phyloP scores from a whole-genome alignment of 768 basidiomycete genomes.

The Hypsizygus marmoreus region DNA sequence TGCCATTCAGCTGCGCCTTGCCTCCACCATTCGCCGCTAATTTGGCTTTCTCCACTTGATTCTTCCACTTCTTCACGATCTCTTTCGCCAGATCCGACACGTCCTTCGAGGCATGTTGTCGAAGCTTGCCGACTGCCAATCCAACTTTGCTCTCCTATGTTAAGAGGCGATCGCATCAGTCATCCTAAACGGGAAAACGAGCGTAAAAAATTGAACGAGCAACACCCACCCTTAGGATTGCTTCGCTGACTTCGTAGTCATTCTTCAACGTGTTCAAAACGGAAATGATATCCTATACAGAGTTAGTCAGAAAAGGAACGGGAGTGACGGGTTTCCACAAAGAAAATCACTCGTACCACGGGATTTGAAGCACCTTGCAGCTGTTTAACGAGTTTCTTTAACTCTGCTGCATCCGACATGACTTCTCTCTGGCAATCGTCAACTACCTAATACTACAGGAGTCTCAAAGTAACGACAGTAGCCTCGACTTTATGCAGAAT shows the following conservation, averaged over 20 bases:
- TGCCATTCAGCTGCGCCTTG: conserved; percentile 25
- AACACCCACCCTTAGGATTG: conserved; percentile 69
- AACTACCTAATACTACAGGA: conserved; percentile 38
- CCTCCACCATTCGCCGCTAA: conserved; percentile 23
- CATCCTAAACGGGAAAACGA: conserved; percentile 24
- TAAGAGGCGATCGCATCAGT: conserved; percentile 10
- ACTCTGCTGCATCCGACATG: conserved; percentile 59
- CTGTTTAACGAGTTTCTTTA: conserved; percentile 82
- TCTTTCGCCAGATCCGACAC: conserved; percentile 87
- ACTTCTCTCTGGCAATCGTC: conserved; percentile 26
- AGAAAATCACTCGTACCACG: conserved; percentile 50
- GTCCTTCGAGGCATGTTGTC: conserved; percentile 68
- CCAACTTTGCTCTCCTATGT: conserved; percentile 88
- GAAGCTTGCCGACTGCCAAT: conserved; percentile 88
- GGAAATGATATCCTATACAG: conserved; percentile 59
- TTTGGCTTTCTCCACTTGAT: conserved; percentile 75
- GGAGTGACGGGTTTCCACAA: conserved; percentile 39
- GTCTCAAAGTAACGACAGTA: conserved; percentile 21
- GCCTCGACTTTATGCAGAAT: conserved; percentile 19
- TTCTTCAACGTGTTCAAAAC: conserved; percentile 66
- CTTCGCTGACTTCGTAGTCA: conserved; percentile 69
- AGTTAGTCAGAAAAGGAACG: conserved; percentile 31
- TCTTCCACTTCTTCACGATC: conserved; percentile 91
- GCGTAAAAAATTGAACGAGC: conserved; percentile 33
- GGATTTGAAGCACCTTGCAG: conserved; percentile 62